Base-by-base conservation (phyloP, 768 basidiomycete species). In the Pleurotus sapidus region DNA sequence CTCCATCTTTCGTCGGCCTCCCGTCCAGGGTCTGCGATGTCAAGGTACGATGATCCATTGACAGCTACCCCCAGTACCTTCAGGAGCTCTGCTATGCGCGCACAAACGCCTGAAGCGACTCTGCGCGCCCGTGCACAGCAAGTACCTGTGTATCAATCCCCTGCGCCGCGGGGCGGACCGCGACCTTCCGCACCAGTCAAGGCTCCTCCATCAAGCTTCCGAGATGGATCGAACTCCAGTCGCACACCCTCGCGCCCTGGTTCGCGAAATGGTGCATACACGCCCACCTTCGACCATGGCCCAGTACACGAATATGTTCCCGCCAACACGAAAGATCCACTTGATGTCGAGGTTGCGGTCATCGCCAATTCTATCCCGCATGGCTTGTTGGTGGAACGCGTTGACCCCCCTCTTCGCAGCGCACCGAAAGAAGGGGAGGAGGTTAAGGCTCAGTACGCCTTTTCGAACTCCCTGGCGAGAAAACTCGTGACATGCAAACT, bases 401-500 rank as follows among this genome's bases (percentile, higher is more conserved):
- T 94, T 15, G 94, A 96, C 65, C 86, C 91, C 15, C 90, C 86
- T 7, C 65, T 94, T 62, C 81, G 77, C 63, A 77, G 72, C 55
- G 67, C 82, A 9, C 89, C 88, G 18, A 83, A 81, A 63, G 85
- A 84, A 54, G 88, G 87, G 23, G 87, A 91, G 68, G 92, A 94
- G 70, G 76, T 92, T 63, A 83, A 86, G 65, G 93, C 92, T 5
- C 86, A 91, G 67, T 95, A 95, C 72, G 84, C 87, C 37, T 87
- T 95, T 67, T 84, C 89, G 60, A 93, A 84, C 62, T 68, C 84
- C 60, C 70, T 93, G 62, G 82, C 84, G 61, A 77, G 84, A 62
- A 93, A 92, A 75, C 78, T 87, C 37, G 80, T 95, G 37, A 88
- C 86, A 23, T 91, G 89, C 69, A 82, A 88, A 62, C 73, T 95